phyloP scores from a whole-genome alignment of 306 rosid genomes.

The Malus asiatica region DNA sequence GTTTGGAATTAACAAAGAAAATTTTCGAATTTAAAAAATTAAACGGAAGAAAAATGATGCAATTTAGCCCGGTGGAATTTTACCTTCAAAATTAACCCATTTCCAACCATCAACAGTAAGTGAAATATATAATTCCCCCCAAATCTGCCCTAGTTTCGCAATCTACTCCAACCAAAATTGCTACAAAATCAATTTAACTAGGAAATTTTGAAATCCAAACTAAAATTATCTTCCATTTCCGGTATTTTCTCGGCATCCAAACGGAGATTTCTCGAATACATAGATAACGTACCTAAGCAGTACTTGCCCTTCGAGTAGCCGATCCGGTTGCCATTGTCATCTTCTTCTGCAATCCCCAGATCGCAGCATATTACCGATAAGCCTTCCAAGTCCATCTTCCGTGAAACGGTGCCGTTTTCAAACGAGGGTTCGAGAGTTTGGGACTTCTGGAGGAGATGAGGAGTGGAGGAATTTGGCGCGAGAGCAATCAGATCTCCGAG shows the following conservation, averaged over 20 bases:
- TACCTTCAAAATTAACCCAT: no score
- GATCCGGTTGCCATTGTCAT: conserved; percentile 46
- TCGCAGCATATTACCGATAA: conserved; percentile 71
- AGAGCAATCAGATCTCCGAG: conserved; percentile 4
- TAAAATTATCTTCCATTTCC: not conserved
- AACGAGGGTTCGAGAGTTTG: conserved; percentile 3
- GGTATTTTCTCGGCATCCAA: not conserved
- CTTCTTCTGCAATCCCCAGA: conserved; percentile 54
- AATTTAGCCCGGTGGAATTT: no score
- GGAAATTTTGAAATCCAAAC: not conserved
- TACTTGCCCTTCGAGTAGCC: conserved; percentile 58
- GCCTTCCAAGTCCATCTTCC: conserved; percentile 61
- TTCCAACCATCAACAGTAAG: not conserved
- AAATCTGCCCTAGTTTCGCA: not conserved
- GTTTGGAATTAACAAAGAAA: no score
- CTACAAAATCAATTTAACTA: no score
- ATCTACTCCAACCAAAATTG: not conserved
- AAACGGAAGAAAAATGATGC: not conserved
- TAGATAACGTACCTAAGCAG: conserved; percentile 52
- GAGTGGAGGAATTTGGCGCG: not conserved
- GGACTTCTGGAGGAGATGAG: not conserved
- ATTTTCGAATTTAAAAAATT: not conserved
- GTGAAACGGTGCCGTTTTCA: not conserved
- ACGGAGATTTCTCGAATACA: not conserved
- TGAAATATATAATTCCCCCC: not conserved